Percentiles rank a stretch among this genome's conserved stretches.
phyloP scores from a whole-genome alignment of 2,329 filamentous ascomycete genomes.

The Trichoderma breve region DNA sequence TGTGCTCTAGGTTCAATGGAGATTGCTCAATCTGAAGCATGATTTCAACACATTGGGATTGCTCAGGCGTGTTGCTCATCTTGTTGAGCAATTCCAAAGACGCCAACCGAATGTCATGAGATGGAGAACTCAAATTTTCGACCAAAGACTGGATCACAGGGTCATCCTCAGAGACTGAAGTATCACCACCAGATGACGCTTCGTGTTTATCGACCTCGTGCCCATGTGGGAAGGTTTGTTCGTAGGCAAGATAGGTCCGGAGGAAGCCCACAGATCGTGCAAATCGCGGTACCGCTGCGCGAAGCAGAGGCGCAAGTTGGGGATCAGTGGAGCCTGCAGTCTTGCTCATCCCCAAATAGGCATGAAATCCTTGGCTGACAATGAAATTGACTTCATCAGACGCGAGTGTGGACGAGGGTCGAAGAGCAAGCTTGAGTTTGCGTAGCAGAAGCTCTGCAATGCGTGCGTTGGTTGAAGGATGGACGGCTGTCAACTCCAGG shows the following conservation, averaged over 20 bases:
- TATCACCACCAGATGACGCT: slow-evolving; percentile 42
- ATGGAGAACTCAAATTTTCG: slow-evolving; percentile 71
- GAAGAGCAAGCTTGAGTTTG: slow-evolving; percentile 64
- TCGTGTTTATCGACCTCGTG: slow-evolving; percentile 27
- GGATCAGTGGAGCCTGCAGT: slow-evolving; percentile 57
- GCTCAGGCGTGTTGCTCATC: slow-evolving; percentile 40
- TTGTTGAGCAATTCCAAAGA: slow-evolving; percentile 70
- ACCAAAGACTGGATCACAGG: slow-evolving; percentile 64
- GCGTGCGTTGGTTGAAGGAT: slow-evolving; percentile 64
- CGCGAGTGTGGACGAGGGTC: slow-evolving; percentile 56
- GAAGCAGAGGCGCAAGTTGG: slow-evolving; percentile 63
- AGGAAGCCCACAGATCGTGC: slow-evolving; percentile 65
- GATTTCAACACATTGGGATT: slow-evolving; percentile 36
- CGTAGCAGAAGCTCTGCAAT: slow-evolving; percentile 64
- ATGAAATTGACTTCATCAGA: slow-evolving; percentile 70
- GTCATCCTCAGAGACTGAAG: slow-evolving; percentile 50
- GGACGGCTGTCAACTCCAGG: slow-evolving; percentile 59
- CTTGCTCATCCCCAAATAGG: slow-evolving; percentile 66
- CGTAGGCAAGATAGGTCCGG: slow-evolving; percentile 59
- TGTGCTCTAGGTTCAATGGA: slow-evolving; percentile 71
- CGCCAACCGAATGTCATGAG: slow-evolving; percentile 68
- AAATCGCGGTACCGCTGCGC: slow-evolving; percentile 64
- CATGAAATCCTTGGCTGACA: slow-evolving; percentile 69
- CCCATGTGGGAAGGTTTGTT: slow-evolving; percentile 35
- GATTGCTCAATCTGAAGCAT: slow-evolving; percentile 81